These are phyloP conservation scores for Venturia asperata DNA, from an alignment of 2,329 filamentous ascomycete species.

Conservation along the genomic window DNA sequence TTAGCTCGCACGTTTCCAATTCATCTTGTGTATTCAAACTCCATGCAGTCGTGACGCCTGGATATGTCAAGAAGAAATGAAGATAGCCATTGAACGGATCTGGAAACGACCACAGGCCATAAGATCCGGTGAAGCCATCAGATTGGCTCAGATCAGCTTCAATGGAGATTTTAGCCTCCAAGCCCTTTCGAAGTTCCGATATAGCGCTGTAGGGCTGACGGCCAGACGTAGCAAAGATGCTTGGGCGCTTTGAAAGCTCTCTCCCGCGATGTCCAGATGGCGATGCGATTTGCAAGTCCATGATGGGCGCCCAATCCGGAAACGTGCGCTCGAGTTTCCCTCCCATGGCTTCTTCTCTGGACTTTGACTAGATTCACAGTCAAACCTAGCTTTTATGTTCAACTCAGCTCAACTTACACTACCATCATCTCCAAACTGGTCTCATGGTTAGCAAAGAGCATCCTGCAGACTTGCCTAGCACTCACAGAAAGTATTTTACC, in stretches of 20 bases:
- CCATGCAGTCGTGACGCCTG: slow-evolving; percentile 12
- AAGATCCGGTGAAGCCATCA: slow-evolving; percentile 29
- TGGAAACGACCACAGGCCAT: slow-evolving; percentile 22
- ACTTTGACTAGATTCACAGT: not conserved
- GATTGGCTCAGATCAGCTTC: slow-evolving; percentile 25
- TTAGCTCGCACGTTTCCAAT: not conserved
- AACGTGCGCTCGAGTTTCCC: slow-evolving; percentile 34
- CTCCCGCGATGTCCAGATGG: slow-evolving; percentile 24
- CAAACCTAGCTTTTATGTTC: not conserved
- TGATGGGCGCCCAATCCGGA: slow-evolving; percentile 52
- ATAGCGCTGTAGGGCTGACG: slow-evolving; percentile 38
- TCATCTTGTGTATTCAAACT: not conserved
- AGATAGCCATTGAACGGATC: slow-evolving; percentile 1
- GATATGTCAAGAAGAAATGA: slow-evolving; percentile 17
- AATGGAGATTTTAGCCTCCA: slow-evolving; percentile 32
- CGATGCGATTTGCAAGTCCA: slow-evolving; percentile 38
- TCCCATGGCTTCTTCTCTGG: slow-evolving; percentile 13
- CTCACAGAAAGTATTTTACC: slow-evolving; percentile 44
- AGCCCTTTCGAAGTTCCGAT: slow-evolving; percentile 37
- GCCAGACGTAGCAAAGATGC: slow-evolving; percentile 31
- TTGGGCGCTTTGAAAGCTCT: slow-evolving; percentile 25
- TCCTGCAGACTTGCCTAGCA: not conserved
- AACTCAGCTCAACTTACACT: not conserved
- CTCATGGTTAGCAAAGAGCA: not conserved
- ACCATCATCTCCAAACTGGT: not conserved